Conservation (phyloP, 257 asterid genomes). For the Knoxia roxburghii region DNA sequence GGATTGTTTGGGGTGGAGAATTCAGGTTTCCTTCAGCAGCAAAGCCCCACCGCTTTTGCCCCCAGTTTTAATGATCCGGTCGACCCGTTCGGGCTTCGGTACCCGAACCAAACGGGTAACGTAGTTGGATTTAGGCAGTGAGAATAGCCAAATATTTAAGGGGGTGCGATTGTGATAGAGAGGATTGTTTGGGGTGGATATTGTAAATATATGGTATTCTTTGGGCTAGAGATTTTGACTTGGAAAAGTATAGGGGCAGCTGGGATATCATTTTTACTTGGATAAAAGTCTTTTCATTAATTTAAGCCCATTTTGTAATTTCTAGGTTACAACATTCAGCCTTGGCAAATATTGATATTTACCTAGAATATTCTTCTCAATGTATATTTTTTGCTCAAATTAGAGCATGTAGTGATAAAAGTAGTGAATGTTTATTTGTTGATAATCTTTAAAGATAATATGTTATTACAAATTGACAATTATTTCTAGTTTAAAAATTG, state of each 20-base stretch:
- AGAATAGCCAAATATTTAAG: constrained; percentile 6
- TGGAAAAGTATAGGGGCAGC: neutral
- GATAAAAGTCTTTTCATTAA: too few relatives aligned
- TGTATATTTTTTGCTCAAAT: constrained; percentile 9
- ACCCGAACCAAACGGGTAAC: constrained; percentile 40
- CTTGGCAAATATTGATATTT: neutral
- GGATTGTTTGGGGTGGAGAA: constrained; percentile 23
- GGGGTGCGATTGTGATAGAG: neutral
- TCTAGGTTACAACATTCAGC: constrained; percentile 3
- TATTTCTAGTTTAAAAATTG: too few relatives aligned
- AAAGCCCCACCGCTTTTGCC: constrained; percentile 16
- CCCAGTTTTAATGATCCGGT: constrained; percentile 19
- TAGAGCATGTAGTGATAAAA: neutral
- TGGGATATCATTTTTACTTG: neutral
- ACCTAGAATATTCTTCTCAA: neutral
- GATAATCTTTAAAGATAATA: too few relatives aligned
- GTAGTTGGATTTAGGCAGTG: constrained; percentile 42
- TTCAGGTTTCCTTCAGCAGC: constrained; percentile 24
- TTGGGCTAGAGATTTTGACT: constrained; percentile 28
- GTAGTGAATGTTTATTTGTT: too few relatives aligned
- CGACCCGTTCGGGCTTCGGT: constrained; percentile 50
- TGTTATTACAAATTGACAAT: too few relatives aligned
- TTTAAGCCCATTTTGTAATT: constrained; percentile 1
- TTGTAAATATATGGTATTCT: constrained; percentile 33
- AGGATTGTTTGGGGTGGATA: constrained; percentile 13